Base-by-base conservation (phyloP, 164 flowering plant genomes). In the Akebia trifoliata region DNA sequence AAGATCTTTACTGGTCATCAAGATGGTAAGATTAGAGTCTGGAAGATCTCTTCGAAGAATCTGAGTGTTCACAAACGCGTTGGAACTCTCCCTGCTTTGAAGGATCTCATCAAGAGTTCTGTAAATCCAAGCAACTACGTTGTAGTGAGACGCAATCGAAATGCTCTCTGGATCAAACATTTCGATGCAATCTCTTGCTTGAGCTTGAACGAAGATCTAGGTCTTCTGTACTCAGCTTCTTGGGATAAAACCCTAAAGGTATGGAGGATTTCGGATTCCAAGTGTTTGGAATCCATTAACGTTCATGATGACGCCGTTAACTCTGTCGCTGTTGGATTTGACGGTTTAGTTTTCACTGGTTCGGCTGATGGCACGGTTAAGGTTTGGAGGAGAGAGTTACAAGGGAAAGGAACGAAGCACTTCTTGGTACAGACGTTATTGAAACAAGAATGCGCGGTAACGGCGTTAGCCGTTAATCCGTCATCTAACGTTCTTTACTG, bases 261-360 rank as follows among this genome's bases (percentile, higher is more conserved):
- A 0, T 90, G 97, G 97, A 65, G 85, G 5, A 66, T 79, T 12
- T 69, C 81, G 0, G 82, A 82, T 43, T 82, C 83, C 2, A 85
- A 84, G 30, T 90, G 97, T 54, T 48, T 90, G 17, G 97, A 90
- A 38, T 90, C 97, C 0, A 65, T 90, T 31, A 69, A 54, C 34
- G 93, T 85, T 24, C 97, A 90, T 52, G 87, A 83, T 7, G 97
- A 87, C 60, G 95, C 97, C 8, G 91, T 90, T 1, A 90, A 90
- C 65, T 70, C 91, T 2, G 87, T 90, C 4, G 91, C 81, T 0
- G 59, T 85, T 2, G 74, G 78, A 18, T 48, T 40, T 2, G 84
- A 76, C 0, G 89, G 81, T 1, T 1, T 82, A 37, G 85, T 87
- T 4, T 84, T 82, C 67, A 81, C 91, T 0, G 97, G 95, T 1